A percentile compares a stretch with the other conserved stretches of the same genome.
These are phyloP conservation scores for Cryptococcus sp. DNA, from an alignment of 1,284 basidiomycete genomes.

Conservation along the genomic window DNA sequence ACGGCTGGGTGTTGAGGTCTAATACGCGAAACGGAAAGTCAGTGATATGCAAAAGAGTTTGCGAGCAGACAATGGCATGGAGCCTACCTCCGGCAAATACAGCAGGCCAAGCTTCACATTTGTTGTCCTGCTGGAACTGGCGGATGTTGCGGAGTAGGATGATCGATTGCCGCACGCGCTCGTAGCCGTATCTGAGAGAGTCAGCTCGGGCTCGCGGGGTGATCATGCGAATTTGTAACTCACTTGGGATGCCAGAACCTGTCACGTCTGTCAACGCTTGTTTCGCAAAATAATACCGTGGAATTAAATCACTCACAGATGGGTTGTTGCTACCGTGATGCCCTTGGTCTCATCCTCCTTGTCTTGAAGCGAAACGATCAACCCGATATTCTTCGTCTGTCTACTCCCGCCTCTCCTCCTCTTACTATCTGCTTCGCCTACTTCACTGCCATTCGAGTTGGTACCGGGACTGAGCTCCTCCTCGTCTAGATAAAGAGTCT, in stretches of 20 bases:
- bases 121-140: constrained; percentile 60
- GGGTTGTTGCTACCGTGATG: constrained; percentile 70
- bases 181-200: constrained; percentile 72
- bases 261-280: constrained; percentile 10
- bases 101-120: constrained; percentile 66
- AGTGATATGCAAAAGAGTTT: neutral
- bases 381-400: constrained; percentile 78
- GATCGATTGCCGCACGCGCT: constrained; percentile 68
- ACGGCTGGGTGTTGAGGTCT: constrained; percentile 93
- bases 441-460: constrained; percentile 22
- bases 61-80: neutral
- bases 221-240: constrained; percentile 30
- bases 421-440: constrained; percentile 27
- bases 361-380: constrained; percentile 67
- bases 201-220: neutral
- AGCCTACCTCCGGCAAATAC: constrained; percentile 76
- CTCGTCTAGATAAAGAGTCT: constrained; percentile 67
- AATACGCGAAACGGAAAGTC: constrained; percentile 9
- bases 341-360: constrained; percentile 46
- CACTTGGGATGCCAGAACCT: constrained; percentile 90
- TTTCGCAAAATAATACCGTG: neutral
- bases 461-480: constrained; percentile 51
- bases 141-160: constrained; percentile 66
- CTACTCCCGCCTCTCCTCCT: constrained; percentile 62
- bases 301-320: constrained; percentile 41